Evolutionary conservation across 2,329 filamentous ascomycete genomes (phyloP).

Genomic region (Aspergillus sp.): DNA sequence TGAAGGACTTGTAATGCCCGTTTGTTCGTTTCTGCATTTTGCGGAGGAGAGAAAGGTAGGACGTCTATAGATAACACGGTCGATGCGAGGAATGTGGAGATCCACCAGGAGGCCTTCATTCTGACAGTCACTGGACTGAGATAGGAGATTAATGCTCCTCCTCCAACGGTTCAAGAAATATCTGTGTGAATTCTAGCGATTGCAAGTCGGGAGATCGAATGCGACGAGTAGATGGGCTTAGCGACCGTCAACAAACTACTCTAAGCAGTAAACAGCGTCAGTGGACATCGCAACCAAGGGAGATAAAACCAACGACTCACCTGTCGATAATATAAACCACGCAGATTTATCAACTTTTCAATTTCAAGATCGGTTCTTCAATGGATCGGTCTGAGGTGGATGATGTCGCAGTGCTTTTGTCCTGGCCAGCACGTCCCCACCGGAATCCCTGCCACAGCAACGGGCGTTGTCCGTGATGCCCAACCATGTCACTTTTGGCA

Average conservation of each 20-base stretch:
- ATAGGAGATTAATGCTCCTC: no score
- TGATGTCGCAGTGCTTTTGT: slow-evolving; percentile 7
- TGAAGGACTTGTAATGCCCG: slow-evolving; percentile 28
- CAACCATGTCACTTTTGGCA: slow-evolving; percentile 4
- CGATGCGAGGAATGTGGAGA: slow-evolving; percentile 27
- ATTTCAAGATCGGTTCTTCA: not conserved
- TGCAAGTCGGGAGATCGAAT: not conserved
- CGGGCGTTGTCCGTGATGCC: slow-evolving; percentile 13
- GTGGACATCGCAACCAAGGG: not conserved
- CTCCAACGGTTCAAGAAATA: no score
- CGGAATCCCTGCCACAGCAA: slow-evolving; percentile 31
- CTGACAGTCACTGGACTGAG: slow-evolving; percentile 7
- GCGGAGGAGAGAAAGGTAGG: slow-evolving; percentile 24
- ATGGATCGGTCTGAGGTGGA: not conserved
- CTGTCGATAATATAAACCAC: not conserved
- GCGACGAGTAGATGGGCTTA: slow-evolving; percentile 2
- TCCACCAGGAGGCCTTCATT: slow-evolving; percentile 31
- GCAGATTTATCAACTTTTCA: not conserved
- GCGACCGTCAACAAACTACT: slow-evolving; percentile 31
- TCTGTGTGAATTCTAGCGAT: not conserved
- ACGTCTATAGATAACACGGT: slow-evolving; percentile 24
- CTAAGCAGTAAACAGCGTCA: slow-evolving; percentile 19
- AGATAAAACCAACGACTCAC: not conserved
- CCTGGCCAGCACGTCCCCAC: slow-evolving; percentile 22
- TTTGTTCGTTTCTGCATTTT: slow-evolving; percentile 14